Base-by-base conservation (phyloP, 2,329 filamentous ascomycete species). In the Teratosphaeria zuluensis region DNA sequence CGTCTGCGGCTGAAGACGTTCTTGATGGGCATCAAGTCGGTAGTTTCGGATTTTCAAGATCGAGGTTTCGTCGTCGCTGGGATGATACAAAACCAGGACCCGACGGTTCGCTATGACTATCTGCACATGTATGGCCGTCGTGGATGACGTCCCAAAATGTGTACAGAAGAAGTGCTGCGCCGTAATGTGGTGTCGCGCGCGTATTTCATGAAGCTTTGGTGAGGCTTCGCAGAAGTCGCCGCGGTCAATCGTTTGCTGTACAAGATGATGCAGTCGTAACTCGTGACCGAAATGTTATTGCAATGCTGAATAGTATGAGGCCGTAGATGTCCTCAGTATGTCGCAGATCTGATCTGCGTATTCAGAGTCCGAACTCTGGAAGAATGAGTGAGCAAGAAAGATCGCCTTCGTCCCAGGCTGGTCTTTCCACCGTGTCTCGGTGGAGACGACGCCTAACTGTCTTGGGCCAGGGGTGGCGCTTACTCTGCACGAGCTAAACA, bases 1-100 rank as follows among this genome's bases (percentile, higher is more conserved):
- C 81, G 81, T 64, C 80, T 76, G 63, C 73, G 76, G 63, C 72
- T 71, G 66, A 82, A 81, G 60, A 62, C 62, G 64, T 81, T 82
- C 56, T 80, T 78, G 70, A 82, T 81, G 67, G 80, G 80, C 79
- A 82, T 82, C 58, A 57, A 65, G 62, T 61, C 65, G 67, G 65
- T 67, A 58, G 60, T 64, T 62, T 35, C n/a, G 21, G 14, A 28
- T 9, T 59, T 64, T 61, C 42, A 5, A 35, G 14, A 28, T 19
- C 19, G 31, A 30, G 21, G 51, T 14, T 35, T 55, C 24, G 31
- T 19, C 19, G 53, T 11, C 33, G 48, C 21, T 16, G n/a, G 31
- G 21, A 16, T n/a, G 30, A 12, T 14, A 3, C 24, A 16, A 28
- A 30, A 28, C 16, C 32, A 35, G 31, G 21, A 46, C 54, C 46